phyloP scores from a whole-genome alignment of 495 filamentous ascomycete species.

The Astrothelium macrocarpum region DNA sequence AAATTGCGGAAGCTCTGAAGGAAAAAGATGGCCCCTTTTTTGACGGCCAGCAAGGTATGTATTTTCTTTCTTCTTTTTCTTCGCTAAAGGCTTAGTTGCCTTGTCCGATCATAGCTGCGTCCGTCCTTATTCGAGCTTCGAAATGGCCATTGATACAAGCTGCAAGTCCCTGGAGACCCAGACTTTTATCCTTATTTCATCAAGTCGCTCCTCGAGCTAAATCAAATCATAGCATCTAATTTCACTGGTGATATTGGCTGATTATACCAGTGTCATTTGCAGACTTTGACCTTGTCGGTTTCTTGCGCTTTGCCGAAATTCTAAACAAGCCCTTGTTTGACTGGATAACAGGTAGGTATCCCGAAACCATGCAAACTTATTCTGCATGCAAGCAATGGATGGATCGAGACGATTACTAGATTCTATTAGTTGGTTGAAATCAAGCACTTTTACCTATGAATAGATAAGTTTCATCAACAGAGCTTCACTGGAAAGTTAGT shows the following conservation, averaged over 20 bases:
- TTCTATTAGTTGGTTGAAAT: background rate
- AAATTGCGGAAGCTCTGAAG: slow-evolving; percentile 40
- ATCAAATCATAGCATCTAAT: background rate
- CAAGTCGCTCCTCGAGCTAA: no score
- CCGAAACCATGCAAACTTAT: background rate
- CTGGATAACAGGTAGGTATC: background rate
- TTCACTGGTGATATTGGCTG: slow-evolving; percentile 17
- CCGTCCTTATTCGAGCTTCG: background rate
- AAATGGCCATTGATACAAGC: background rate
- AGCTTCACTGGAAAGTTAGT: no score
- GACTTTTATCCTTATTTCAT: no score
- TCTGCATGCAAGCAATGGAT: background rate
- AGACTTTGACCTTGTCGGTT: background rate
- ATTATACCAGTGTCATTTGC: slow-evolving; percentile 17
- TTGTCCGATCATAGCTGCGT: no score
- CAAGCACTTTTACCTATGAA: no score
- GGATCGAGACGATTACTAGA: background rate
- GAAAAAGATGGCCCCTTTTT: slow-evolving; percentile 44
- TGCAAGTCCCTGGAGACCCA: background rate
- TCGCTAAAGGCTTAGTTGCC: no score
- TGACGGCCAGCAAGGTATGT: slow-evolving; percentile 29
- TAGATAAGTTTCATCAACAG: no score
- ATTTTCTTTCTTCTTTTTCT: no score
- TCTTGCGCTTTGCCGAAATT: background rate
- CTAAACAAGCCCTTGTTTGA: background rate